Base-by-base conservation (phyloP, 495 filamentous ascomycete species). In the Neurospora africana region DNA sequence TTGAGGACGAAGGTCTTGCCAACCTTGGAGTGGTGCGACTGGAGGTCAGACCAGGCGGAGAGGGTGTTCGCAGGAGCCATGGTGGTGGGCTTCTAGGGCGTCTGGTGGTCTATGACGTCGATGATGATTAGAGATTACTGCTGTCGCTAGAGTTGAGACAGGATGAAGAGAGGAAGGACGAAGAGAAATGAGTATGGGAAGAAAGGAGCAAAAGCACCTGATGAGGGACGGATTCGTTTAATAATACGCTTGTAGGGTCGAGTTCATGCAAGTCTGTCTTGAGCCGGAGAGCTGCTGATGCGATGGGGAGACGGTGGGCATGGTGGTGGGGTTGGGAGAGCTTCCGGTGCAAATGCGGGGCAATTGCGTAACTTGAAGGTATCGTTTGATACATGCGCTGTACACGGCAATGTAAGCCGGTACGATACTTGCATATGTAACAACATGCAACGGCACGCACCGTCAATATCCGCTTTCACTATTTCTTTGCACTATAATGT, bases 1-100 rank as follows among this genome's bases (percentile, higher is more conserved):
- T 95, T 97, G 74, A 99, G 86, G 74, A 97, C 91, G 79, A 98
- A 94, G 79, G 90, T 89, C 80, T 92, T 92, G 71, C 93, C 94
- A 39, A 95, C 87, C 47, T 85, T 87, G 78, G 89, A 87, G 84
- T 95, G 93, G 83, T 98, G 96, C 74, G 91, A 86, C 84, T 96
- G 91, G 80, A 98, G 93, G 77, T 90, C 85, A 80, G 90, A 85
- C 95, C 95, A 99, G 74, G 93, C 89, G 68, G 88, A 82, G 71
- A 97, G 89, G 69, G 93, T 90, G 76, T 87, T 91, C 71, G 94
- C 89, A 84, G 95, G 94, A 72, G 85, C 82, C 84, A 87, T 86
- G 47, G 72, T 77, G 72, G n/a, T 70, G 39, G 27, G 47, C 21
- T 58, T 27, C 21, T 58, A 58, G 47, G 47, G 43, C 43, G 43